Evolutionary conservation across 129 eudicot genomes (phyloP), one percentile per base, ranked within the genome.

Genomic region (Scalesia atractyloides): DNA sequence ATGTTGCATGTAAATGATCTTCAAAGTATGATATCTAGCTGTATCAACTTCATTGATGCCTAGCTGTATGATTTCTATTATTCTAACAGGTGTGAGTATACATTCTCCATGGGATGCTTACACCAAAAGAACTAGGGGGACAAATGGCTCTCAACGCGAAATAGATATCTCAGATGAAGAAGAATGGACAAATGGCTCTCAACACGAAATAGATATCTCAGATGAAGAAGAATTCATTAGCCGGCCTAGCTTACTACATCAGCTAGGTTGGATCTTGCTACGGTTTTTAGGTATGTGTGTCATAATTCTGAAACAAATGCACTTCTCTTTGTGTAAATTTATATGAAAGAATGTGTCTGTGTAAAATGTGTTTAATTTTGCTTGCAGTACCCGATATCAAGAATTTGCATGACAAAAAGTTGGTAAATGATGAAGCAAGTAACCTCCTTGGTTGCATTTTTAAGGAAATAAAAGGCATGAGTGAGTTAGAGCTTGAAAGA

Each of bases 41-140:
- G 26, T 30, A 58, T 24, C 16, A 9, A 14, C 12, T 24, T 24
- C 9, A 72, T 9, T 14, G 9, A 54, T 54, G 62, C 20, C 3
- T 30, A 30, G 34, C 34, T 30, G 34, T 30, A 30, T 30, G 34
- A 30, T 30, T 73, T 22, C 7, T 58, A 17, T 20, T 39, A 11
- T 66, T 30, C 9, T 24, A n/a, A 49, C 9, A 84, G 88, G 76
- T 69, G 88, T 80, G 51, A 58, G 77, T 7, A 52, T 84, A 59
- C 88, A 80, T 80, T 76, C 88, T 20, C 84, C 84, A 19, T 76
- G 84, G 84, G 84, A 73, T 34, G 70, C 18, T 39, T 52, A 63
- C 6, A 34, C 49, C 18, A 53, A 50, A 51, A 50, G 54, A 69
- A 59, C 63, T 9, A 46, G 61, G 53, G 50, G 12, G 14, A 18